Conservation (phyloP, 2,329 filamentous ascomycete genomes). For the Sporothrix schenckii region DNA sequence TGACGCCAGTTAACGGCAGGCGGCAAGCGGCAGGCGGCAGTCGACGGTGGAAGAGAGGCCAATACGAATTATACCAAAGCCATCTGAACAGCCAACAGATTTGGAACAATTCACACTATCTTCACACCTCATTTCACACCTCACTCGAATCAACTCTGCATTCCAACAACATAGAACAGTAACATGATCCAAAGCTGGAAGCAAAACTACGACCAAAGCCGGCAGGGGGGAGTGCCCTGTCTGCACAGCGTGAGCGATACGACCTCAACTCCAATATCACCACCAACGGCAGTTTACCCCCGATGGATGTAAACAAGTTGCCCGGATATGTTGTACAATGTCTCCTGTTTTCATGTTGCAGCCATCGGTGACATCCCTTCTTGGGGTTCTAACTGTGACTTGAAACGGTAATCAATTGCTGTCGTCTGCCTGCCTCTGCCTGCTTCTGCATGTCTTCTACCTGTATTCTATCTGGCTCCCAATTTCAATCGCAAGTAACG, state of each 20-base stretch:
- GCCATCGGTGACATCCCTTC: too few species aligned
- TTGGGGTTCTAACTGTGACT: too few species aligned
- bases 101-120: too few species aligned
- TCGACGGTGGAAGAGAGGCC: too few species aligned
- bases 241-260: not conserved
- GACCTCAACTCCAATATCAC: not conserved
- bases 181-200: slow-evolving; percentile 55
- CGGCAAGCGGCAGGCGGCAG: slow-evolving; percentile 46
- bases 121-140: too few species aligned
- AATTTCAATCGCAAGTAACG: not conserved
- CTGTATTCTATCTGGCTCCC: not conserved
- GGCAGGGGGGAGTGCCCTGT: not conserved
- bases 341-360: not conserved
- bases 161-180: slow-evolving; percentile 52
- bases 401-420: not conserved
- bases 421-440: too few species aligned
- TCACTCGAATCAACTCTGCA: too few species aligned
- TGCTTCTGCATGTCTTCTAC: not conserved
- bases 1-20: slow-evolving; percentile 54
- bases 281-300: too few species aligned
- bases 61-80: too few species aligned
- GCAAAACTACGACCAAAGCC: not conserved
- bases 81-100: too few species aligned
- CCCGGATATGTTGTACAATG: not conserved
- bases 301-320: not conserved